Evolutionary conservation across 2,329 filamentous ascomycete species (phyloP).

Genomic region (Aspergillus quadricinctus): DNA sequence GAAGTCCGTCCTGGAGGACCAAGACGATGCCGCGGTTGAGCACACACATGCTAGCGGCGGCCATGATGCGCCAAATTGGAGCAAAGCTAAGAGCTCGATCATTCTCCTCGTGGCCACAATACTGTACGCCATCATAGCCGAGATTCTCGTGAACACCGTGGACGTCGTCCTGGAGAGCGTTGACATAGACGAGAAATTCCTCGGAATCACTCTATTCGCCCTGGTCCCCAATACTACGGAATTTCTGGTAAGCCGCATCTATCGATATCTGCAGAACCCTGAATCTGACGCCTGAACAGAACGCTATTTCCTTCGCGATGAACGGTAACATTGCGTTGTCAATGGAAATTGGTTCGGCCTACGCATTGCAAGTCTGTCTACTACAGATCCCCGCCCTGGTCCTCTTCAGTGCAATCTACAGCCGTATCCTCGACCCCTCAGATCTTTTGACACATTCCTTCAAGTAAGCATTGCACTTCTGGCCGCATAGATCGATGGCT

Average conservation of each 20-base stretch:
- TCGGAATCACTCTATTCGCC: constrained; percentile 94
- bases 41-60: constrained; percentile 57
- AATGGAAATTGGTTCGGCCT: constrained; percentile 98
- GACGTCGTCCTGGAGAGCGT: constrained; percentile 91
- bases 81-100: constrained; percentile 80
- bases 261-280: neutral
- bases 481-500: neutral
- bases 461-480: constrained; percentile 40
- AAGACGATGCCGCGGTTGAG: constrained; percentile 45
- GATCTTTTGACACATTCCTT: constrained; percentile 51
- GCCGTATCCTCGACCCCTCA: constrained; percentile 50
- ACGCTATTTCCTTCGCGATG: constrained; percentile 99
- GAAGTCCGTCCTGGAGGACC: constrained; percentile 39
- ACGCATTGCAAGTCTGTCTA: constrained; percentile 91
- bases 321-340: constrained; percentile 97
- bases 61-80: constrained; percentile 99
- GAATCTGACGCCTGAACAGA: constrained; percentile 47
- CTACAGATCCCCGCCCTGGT: constrained; percentile 92
- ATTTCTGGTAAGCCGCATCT: constrained; percentile 67
- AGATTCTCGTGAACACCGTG: constrained; percentile 94
- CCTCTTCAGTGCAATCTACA: constrained; percentile 78
- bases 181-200: constrained; percentile 92
- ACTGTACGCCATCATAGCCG: constrained; percentile 92
- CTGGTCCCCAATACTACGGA: constrained; percentile 97
- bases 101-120: constrained; percentile 86